Evolutionary conservation across 2,329 filamentous ascomycete species (phyloP).

Genomic region (Aspergillus tubingensis): DNA sequence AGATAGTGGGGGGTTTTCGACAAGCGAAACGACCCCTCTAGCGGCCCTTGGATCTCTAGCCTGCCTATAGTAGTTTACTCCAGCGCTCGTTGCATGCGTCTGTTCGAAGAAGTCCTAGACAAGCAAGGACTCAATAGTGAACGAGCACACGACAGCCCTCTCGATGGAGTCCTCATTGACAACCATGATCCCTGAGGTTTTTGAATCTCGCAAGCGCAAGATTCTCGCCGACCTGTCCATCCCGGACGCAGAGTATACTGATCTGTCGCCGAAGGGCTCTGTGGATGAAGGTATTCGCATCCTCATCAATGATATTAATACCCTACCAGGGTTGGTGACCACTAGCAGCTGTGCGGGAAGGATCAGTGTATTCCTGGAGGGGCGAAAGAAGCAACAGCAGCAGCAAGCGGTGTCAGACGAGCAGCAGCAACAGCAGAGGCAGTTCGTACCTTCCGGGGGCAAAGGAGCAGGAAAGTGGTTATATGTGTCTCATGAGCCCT

Average conservation of each 20-base stretch:
- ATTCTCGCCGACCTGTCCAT: slow-evolving; percentile 71
- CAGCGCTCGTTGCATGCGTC: not conserved
- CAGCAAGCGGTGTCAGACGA: slow-evolving; percentile 13
- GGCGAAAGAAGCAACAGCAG: slow-evolving; percentile 52
- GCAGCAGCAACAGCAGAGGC: slow-evolving; percentile 23
- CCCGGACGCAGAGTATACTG: slow-evolving; percentile 71
- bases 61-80: not conserved
- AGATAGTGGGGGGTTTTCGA: not conserved
- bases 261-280: slow-evolving; percentile 85
- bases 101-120: not conserved
- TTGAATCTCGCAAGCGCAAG: slow-evolving; percentile 65
- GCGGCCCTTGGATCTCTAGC: not conserved
- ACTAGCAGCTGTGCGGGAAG: slow-evolving; percentile 92
- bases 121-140: slow-evolving; percentile 7
- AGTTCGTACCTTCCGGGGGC: slow-evolving; percentile 68
- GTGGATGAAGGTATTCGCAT: slow-evolving; percentile 77
- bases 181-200: slow-evolving; percentile 39
- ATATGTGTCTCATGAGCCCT: slow-evolving; percentile 80
- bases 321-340: slow-evolving; percentile 73
- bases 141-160: not conserved
- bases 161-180: slow-evolving; percentile 8
- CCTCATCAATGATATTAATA: slow-evolving; percentile 78
- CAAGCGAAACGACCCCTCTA: not conserved
- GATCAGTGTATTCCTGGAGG: slow-evolving; percentile 85
- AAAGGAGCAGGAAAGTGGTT: slow-evolving; percentile 87